Evolutionary conservation across 257 asterid species (phyloP).

Genomic region (Anisodus tanguticus): DNA sequence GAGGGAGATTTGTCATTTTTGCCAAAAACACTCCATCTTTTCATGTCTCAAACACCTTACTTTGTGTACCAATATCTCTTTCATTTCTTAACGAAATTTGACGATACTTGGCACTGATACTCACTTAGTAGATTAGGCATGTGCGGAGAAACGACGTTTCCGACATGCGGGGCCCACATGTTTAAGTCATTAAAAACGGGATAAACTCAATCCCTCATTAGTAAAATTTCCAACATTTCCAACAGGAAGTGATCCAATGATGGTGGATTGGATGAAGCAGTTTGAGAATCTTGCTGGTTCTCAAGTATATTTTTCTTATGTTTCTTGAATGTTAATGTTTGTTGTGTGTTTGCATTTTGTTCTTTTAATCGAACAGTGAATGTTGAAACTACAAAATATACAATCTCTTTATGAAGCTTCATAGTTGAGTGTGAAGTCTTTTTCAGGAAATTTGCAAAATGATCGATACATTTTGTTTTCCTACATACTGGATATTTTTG

Average conservation of each 20-base stretch:
- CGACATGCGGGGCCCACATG: too few species aligned
- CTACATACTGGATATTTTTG: background rate
- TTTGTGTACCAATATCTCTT: too few species aligned
- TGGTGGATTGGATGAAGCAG: constrained; percentile 95
- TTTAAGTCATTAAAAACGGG: too few species aligned
- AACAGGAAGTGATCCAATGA: constrained; percentile 62
- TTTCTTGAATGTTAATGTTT: background rate
- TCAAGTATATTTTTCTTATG: constrained; percentile 53
- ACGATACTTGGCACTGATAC: too few species aligned
- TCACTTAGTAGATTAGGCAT: too few species aligned
- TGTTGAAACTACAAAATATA: background rate
- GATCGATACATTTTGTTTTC: background rate
- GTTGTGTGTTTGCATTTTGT: background rate
- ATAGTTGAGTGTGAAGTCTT: background rate
- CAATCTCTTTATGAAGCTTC: background rate
- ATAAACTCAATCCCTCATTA: too few species aligned
- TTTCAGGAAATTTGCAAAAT: background rate
- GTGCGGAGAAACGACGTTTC: too few species aligned
- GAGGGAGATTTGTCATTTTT: too few species aligned
- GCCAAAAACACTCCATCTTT: too few species aligned
- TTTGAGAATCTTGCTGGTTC: constrained; percentile 95
- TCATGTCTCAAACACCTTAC: too few species aligned
- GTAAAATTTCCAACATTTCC: too few species aligned
- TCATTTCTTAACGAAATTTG: too few species aligned
- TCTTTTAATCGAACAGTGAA: background rate